These are phyloP conservation scores for Cladosporium oxysporum DNA, from an alignment of 2,329 filamentous ascomycete genomes.

Conservation along the genomic window DNA sequence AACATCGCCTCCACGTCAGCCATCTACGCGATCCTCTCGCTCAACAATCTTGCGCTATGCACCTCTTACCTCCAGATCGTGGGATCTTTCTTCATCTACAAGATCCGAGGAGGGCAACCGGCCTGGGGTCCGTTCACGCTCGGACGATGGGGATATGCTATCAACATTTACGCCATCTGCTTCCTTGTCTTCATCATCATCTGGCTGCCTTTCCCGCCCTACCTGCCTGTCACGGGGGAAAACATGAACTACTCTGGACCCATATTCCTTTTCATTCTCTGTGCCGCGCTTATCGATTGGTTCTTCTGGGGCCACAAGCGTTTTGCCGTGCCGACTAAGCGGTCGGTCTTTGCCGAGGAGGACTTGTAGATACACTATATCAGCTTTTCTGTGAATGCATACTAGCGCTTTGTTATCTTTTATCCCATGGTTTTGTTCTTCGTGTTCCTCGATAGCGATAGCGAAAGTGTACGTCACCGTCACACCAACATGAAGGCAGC, in stretches of 20 bases:
- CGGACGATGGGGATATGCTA: slow-evolving; percentile 20
- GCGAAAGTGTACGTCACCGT: background rate
- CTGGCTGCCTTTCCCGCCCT: slow-evolving; percentile 29
- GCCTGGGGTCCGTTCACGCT: slow-evolving; percentile 20
- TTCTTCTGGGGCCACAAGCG: slow-evolving; percentile 17
- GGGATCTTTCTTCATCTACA: slow-evolving; percentile 31
- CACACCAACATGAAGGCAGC: background rate
- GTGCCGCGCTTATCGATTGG: slow-evolving; percentile 24
- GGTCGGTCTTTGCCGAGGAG: slow-evolving; percentile 2
- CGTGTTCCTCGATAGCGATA: too few relatives aligned
- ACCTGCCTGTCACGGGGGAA: slow-evolving; percentile 20
- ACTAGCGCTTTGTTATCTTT: background rate
- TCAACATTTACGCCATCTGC: slow-evolving; percentile 32
- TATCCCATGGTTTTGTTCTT: background rate
- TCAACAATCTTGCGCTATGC: slow-evolving; percentile 36
- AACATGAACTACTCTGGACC: slow-evolving; percentile 26
- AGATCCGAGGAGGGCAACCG: slow-evolving; percentile 1
- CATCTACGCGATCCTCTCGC: slow-evolving; percentile 38
- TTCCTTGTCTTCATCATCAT: slow-evolving; percentile 42
- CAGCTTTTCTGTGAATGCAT: background rate
- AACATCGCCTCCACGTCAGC: slow-evolving; percentile 33
- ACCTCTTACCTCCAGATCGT: slow-evolving; percentile 39
- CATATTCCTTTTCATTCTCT: slow-evolving; percentile 18
- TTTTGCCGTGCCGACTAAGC: slow-evolving; percentile 10
- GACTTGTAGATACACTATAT: background rate